Base-by-base conservation (phyloP, 306 rosid species). In the Lotus japonicus region DNA sequence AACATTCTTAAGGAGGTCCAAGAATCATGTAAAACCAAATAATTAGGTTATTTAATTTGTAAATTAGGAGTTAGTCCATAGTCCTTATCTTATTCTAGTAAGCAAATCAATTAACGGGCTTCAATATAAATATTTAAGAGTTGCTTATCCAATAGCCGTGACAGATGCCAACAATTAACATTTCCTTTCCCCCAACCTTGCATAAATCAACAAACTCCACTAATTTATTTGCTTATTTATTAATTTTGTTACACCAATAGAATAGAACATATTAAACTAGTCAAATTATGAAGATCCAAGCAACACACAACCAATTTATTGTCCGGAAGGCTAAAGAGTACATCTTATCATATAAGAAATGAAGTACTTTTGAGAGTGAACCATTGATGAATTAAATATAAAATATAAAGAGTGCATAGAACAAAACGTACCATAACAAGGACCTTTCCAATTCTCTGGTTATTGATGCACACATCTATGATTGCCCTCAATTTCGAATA, bases 361-460 rank as follows among this genome's bases (percentile, higher is more conserved):
- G 5, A 78, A 65, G 71, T 39, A 44, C 48, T 50, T 56, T 3
- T 49, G 44, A 61, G 36, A 64, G 55, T 23, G 31, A 41, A n/a
- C 31, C 49, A 33, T 12, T 28, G 43, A 59, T 53, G 51, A 66
- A 5, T 49, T 55, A 66, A 63, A 52, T 44, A 67, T 5, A 28
- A 78, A 66, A 4, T 4, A 42, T 43, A 35, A 53, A 43, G 13
- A 49, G 28, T 39, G 55, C 45, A 31, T 53, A 45, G 39, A 53
- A 43, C n/a, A 50, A 64, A 49, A 23, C 73, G 19, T 71, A 75
- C 81, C 72, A 59, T 70, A 52, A 15, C 67, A 19, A 46, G 71
- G 74, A 65, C 62, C 49, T 18, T 11, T 58, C 51, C 16, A 54
- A 39, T 72, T 64, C 68, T 44, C 45, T 51, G 57, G 49, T 60